Conservation (phyloP, 345 rosid species). For the Populus deltoides region DNA sequence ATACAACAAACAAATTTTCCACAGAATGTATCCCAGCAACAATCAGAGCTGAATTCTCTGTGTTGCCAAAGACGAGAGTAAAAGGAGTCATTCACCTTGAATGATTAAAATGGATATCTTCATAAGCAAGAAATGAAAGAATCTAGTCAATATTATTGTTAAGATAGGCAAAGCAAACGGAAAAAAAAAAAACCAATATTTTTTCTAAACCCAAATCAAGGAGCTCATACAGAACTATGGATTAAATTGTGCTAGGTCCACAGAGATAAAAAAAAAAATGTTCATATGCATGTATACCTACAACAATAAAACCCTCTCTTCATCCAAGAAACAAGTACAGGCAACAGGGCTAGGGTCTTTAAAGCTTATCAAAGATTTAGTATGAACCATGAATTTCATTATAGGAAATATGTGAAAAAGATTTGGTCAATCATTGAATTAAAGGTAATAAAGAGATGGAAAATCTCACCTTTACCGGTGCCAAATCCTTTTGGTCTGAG, state of each 20-base stretch:
- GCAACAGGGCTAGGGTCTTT: background rate
- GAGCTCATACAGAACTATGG: background rate
- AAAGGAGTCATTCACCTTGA: background rate
- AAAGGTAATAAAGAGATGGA: background rate
- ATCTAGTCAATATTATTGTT: background rate
- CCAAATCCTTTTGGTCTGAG: slow-evolving; percentile 10
- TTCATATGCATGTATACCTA: background rate
- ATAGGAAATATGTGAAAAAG: background rate
- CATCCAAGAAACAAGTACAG: background rate
- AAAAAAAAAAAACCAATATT: background rate
- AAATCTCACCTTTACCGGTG: slow-evolving; percentile 25
- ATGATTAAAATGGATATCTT: background rate
- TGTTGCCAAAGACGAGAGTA: background rate
- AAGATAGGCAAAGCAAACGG: background rate
- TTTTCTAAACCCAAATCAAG: background rate
- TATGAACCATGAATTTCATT: background rate
- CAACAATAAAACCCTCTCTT: background rate
- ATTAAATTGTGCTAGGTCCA: background rate
- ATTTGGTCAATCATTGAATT: background rate
- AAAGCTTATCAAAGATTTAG: background rate
- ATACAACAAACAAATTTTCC: background rate
- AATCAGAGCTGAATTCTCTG: background rate
- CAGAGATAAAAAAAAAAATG: no score
- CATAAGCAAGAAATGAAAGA: background rate
- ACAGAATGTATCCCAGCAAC: background rate